phyloP scores from a whole-genome alignment of 164 flowering plant species.

The Nelumbo lutea region DNA sequence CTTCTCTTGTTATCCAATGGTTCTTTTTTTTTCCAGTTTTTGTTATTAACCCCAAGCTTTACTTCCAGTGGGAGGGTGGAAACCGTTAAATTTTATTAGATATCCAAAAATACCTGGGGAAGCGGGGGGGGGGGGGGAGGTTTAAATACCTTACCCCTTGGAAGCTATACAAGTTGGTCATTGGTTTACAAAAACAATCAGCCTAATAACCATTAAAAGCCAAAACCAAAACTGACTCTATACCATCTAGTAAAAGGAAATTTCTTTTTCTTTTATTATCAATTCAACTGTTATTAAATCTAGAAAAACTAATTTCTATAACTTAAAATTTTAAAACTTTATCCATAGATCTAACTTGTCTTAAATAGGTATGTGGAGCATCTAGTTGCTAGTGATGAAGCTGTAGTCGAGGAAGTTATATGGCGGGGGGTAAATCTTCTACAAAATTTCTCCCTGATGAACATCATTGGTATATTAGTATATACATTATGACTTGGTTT shows the following conservation, averaged over 20 bases:
- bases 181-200: no score
- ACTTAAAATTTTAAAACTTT: neutral
- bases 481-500: neutral
- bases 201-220: no score
- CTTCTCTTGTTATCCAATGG: neutral
- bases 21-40: neutral
- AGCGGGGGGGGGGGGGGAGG: no score
- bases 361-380: conserved; percentile 85
- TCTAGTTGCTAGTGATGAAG: conserved; percentile 93
- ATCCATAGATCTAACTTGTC: neutral
- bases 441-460: conserved; percentile 25
- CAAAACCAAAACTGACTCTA: no score
- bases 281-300: neutral
- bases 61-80: no score
- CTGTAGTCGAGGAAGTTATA: conserved; percentile 94
- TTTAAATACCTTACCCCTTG: no score
- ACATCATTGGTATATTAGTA: neutral
- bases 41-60: no score
- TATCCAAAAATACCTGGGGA: conserved; percentile 23
- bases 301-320: neutral
- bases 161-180: no score
- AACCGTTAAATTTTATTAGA: no score
- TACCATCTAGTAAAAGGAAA: no score
- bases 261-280: neutral
- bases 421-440: conserved; percentile 74